A percentile compares a stretch with the other conserved stretches of the same genome.
Conservation (phyloP, 1,284 basidiomycete species). For the Entoloma clypeatum region DNA sequence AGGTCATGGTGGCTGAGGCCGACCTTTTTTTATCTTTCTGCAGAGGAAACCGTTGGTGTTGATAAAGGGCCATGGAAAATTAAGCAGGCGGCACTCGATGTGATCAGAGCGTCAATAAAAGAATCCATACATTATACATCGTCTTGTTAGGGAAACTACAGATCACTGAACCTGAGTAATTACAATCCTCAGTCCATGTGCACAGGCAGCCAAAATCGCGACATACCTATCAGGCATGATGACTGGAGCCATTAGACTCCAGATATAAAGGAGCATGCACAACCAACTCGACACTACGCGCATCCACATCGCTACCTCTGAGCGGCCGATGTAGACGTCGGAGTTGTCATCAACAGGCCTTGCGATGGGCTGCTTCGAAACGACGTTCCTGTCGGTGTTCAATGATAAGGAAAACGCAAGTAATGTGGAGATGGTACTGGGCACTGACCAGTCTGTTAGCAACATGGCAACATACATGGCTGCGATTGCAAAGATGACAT, state of each 20-base stretch:
- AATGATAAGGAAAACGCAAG: not conserved
- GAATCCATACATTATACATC: no score
- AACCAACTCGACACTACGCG: conserved; percentile 94
- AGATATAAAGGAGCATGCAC: conserved; percentile 85
- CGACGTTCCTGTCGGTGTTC: conserved; percentile 59
- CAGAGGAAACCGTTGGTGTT: no score
- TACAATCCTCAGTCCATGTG: not conserved
- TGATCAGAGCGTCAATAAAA: no score
- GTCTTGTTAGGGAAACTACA: no score
- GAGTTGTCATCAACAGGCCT: conserved; percentile 49
- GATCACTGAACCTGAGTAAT: not conserved
- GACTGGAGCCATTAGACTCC: conserved; percentile 89
- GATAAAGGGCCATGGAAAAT: no score
- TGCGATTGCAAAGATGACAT: conserved; percentile 94
- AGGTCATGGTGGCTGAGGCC: no score
- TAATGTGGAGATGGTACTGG: not conserved
- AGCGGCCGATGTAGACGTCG: conserved; percentile 93
- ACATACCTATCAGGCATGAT: conserved; percentile 80
- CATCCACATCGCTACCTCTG: conserved; percentile 99
- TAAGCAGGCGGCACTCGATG: no score
- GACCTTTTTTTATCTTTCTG: no score
- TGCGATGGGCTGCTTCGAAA: conserved; percentile 48
- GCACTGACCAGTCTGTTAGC: conserved; percentile 92
- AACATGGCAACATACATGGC: conserved; percentile 99
- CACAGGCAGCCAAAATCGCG: not conserved